Evolutionary conservation across 495 filamentous ascomycete species (phyloP), one percentile per base, ranked within the genome.

Genomic region (Penicillium coprophilum): DNA sequence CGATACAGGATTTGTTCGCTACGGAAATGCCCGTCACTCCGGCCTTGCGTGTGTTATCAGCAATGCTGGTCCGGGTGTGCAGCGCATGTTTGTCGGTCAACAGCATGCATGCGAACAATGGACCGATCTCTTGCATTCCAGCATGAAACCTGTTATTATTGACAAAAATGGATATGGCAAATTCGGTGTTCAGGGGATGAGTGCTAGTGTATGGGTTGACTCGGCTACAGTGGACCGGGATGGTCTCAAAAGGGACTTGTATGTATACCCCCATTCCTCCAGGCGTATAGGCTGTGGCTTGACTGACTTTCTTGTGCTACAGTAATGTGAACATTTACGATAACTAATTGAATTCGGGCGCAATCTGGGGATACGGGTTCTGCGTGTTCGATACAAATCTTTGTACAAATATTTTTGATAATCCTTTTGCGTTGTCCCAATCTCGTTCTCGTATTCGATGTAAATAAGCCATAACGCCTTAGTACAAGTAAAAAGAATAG

Each of bases 81-180:
- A 84, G 63, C 65, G 73, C 34, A 89, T 89, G 85, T 81, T 77
- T 64, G 82, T 89, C 38, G 86, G 85, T 4, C 71, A 71, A 61
- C 61, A 66, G 4, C 82, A 86, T 66, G 77, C 74, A 9, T 78
- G 77, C 6, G 79, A 87, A 68, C 44, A 65, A 45, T 89, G 86
- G 86, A 82, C 81, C 2, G 85, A 89, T 71, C 63, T 89, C 9
- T 58, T 88, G 13, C 76, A 73, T n/a, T 78, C 78, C 68, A 60
- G 65, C 12, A 23, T 64, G 21, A 66, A 70, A 1, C 69, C 75
- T 46, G 74, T 87, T 2, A 60, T 59, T 13, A 85, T 88, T 53
- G 77, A 77, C 31, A 66, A 77, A 15, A 71, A 82, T 46, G 85
- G 85, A 0, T 86, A 74, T 56, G 84, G 74, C 13, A 48, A 62